Evolutionary conservation across 2,329 filamentous ascomycete genomes (phyloP).

Genomic region (Volutella citrinella): DNA sequence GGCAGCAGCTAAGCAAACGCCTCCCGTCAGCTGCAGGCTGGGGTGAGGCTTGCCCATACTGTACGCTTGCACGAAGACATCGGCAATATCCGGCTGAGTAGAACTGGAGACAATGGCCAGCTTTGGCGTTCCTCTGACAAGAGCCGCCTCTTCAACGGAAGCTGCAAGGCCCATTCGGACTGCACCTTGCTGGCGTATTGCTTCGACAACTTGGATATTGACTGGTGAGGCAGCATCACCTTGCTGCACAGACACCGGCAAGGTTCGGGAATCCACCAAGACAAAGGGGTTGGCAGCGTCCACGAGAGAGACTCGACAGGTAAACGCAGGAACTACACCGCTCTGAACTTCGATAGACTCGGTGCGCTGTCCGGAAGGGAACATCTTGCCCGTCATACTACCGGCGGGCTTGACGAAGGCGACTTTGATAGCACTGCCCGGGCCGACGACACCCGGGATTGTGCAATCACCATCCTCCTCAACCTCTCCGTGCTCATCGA

Average conservation of each 20-base stretch:
- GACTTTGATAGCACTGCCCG: constrained; percentile 52
- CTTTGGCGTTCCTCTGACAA: constrained; percentile 45
- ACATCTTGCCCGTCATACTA: constrained; percentile 55
- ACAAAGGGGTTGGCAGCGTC: constrained; percentile 39
- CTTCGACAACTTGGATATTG: constrained; percentile 37
- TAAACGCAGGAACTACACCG: constrained; percentile 27
- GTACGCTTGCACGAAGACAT: constrained; percentile 44
- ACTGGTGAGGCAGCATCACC: constrained; percentile 1
- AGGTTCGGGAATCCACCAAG: constrained; percentile 44
- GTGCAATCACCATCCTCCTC: constrained; percentile 47
- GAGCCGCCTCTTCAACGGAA: constrained; percentile 30
- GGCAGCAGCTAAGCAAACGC: constrained; percentile 44
- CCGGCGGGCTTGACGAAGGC: constrained; percentile 59
- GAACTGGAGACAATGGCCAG: constrained; percentile 47
- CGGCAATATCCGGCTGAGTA: constrained; percentile 14
- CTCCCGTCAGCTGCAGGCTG: constrained; percentile 51
- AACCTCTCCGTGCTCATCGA: constrained; percentile 44
- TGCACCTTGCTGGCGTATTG: constrained; percentile 51
- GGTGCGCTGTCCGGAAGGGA: constrained; percentile 53
- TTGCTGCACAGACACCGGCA: too few species aligned
- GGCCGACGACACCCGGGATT: constrained; percentile 57
- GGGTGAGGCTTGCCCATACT: constrained; percentile 50
- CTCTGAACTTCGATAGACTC: constrained; percentile 25
- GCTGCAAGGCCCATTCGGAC: constrained; percentile 55
- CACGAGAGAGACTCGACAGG: constrained; percentile 31